Conservation (phyloP, 1,139 yeast genomes). For the Zhuliangozyma blackwelliae region DNA sequence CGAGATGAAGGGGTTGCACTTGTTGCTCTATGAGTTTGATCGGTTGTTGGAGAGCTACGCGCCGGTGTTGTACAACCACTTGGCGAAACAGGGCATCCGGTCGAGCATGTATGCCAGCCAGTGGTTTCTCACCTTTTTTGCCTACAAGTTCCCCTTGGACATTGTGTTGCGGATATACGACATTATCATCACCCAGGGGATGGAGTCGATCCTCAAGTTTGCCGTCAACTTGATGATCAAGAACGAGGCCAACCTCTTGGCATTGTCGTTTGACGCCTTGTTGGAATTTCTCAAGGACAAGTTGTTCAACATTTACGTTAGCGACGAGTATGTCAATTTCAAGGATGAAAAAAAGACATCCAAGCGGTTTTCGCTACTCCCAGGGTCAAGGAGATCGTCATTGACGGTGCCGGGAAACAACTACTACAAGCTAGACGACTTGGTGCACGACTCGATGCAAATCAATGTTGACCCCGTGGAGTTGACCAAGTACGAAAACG, state of each 20-base stretch:
- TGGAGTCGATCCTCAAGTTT: conserved; percentile 76
- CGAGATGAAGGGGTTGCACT: conserved; percentile 90
- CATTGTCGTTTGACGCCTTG: conserved; percentile 68
- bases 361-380: conserved; percentile 15
- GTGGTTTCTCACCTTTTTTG: conserved; percentile 93
- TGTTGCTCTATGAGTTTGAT: conserved; percentile 84
- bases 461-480: conserved; percentile 70
- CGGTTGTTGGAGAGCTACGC: conserved; percentile 65
- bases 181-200: conserved; percentile 81
- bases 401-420: conserved; percentile 6
- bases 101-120: conserved; percentile 95
- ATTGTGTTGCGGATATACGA: conserved; percentile 82
- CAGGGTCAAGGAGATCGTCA: conserved; percentile 1
- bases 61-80: conserved; percentile 70
- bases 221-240: conserved; percentile 72
- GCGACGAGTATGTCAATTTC: conserved; percentile 28
- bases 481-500: conserved; percentile 63
- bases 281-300: conserved; percentile 74
- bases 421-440: conserved; percentile 60
- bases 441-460: conserved; percentile 76
- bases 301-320: conserved; percentile 66
- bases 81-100: conserved; percentile 77
- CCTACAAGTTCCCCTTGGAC: conserved; percentile 85
- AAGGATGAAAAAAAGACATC: conserved; percentile 5
- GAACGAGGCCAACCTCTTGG: conserved; percentile 56